Evolutionary conservation across 2,329 filamentous ascomycete species (phyloP).

Genomic region (Curvularia verruculosa): DNA sequence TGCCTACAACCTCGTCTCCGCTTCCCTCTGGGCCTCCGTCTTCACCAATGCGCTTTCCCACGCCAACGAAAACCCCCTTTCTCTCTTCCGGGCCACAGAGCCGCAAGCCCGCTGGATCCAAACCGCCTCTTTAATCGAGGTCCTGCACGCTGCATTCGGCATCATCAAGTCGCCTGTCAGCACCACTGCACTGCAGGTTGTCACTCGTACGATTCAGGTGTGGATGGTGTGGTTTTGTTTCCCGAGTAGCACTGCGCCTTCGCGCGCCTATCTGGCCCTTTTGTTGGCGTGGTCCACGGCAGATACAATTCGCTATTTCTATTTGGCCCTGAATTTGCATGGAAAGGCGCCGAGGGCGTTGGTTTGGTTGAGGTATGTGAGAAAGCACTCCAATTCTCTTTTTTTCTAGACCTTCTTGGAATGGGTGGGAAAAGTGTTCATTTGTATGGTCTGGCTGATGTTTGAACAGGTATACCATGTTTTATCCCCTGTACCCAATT

Average conservation of each 20-base stretch:
- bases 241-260: constrained; percentile 23
- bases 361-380: constrained; percentile 28
- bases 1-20: constrained; percentile 29
- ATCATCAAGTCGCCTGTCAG: constrained; percentile 32
- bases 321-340: constrained; percentile 31
- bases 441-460: neutral
- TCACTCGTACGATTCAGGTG: constrained; percentile 36
- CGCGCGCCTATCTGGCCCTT: constrained; percentile 25
- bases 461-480: constrained; percentile 28
- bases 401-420: neutral
- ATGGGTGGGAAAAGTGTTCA: neutral
- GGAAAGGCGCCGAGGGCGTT: constrained; percentile 18
- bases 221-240: constrained; percentile 38
- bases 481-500: constrained; percentile 33
- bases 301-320: constrained; percentile 30
- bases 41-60: constrained; percentile 12
- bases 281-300: constrained; percentile 33
- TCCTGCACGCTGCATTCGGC: constrained; percentile 30
- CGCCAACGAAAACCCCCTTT: neutral
- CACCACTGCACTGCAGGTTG: constrained; percentile 31
- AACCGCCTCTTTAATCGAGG: constrained; percentile 29
- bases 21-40: constrained; percentile 24
- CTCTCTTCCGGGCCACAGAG: constrained; percentile 23
- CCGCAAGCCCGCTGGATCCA: constrained; percentile 28
- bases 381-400: too few relatives aligned